A percentile compares a stretch with the other conserved stretches of the same genome.
These are phyloP conservation scores for Tylopilus vinaceipallidus DNA, from an alignment of 768 basidiomycete species.

Conservation along the genomic window DNA sequence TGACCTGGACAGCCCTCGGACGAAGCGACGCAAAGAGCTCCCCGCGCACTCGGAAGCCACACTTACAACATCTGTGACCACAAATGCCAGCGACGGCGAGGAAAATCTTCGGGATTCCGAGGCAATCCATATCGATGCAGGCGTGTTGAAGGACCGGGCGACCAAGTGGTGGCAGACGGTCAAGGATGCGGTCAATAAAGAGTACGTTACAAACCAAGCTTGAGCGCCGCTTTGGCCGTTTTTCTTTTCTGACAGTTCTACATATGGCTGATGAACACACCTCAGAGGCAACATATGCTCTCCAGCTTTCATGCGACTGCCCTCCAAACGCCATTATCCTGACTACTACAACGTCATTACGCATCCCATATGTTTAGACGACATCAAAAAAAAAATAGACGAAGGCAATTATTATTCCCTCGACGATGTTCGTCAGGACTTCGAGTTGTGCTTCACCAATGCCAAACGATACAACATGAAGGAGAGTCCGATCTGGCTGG, in stretches of 20 bases:
- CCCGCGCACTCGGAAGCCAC: slow-evolving; percentile 41
- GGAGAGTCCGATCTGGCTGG: slow-evolving; percentile 74
- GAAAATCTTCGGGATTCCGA: slow-evolving; percentile 19
- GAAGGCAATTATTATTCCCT: slow-evolving; percentile 57
- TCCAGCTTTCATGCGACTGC: slow-evolving; percentile 63
- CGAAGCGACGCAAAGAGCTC: slow-evolving; percentile 50
- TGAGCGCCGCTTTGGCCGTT: slow-evolving; percentile 37
- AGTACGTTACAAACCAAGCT: slow-evolving; percentile 65
- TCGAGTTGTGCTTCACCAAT: slow-evolving; percentile 78
- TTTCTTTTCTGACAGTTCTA: slow-evolving; percentile 41
- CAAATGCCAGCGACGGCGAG: slow-evolving; percentile 28
- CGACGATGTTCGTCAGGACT: slow-evolving; percentile 64
- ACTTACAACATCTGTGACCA: slow-evolving; percentile 34
- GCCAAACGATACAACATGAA: slow-evolving; percentile 81
- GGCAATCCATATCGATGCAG: slow-evolving; percentile 23
- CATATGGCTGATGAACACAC: slow-evolving; percentile 29
- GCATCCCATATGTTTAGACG: slow-evolving; percentile 82
- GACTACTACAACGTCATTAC: slow-evolving; percentile 86
- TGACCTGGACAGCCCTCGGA: slow-evolving; percentile 45
- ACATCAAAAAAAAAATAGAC: slow-evolving; percentile 81
- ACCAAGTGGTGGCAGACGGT: slow-evolving; percentile 73
- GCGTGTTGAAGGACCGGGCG: slow-evolving; percentile 59
- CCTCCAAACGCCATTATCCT: slow-evolving; percentile 70
- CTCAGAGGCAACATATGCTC: slow-evolving; percentile 64
- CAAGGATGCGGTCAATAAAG: slow-evolving; percentile 82